phyloP scores from a whole-genome alignment of 2,329 filamentous ascomycete species.

The Talaromyces marneffei region DNA sequence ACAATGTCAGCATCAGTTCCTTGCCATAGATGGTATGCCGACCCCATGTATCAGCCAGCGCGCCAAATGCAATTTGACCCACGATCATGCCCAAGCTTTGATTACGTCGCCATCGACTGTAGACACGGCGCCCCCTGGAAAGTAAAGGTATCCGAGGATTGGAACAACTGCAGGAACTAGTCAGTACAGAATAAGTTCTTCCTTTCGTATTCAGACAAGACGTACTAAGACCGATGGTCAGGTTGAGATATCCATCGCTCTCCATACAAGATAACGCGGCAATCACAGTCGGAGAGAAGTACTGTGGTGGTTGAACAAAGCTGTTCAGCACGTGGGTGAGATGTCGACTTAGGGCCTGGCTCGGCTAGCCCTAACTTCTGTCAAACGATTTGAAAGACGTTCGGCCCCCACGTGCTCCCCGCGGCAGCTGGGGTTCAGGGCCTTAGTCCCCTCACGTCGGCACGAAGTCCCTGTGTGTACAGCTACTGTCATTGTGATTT shows the following conservation, averaged over 20 bases:
- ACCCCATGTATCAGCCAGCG: slow-evolving; percentile 22
- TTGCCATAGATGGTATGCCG: slow-evolving; percentile 24
- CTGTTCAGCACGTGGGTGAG: not conserved
- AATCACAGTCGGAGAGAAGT: not conserved
- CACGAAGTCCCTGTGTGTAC: not conserved
- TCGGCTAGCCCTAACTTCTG: not conserved
- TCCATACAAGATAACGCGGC: not conserved
- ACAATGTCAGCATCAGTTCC: slow-evolving; percentile 22
- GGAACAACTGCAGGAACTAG: not conserved
- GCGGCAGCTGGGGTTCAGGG: not conserved
- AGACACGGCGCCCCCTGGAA: not conserved
- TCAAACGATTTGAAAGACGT: not conserved
- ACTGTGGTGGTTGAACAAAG: not conserved
- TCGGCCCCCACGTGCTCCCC: not conserved
- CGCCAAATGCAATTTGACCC: slow-evolving; percentile 1
- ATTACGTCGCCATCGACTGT: not conserved
- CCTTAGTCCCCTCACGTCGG: not conserved
- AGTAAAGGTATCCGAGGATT: not conserved
- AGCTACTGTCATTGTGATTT: not conserved
- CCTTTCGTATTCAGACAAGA: not conserved
- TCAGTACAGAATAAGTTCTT: not conserved
- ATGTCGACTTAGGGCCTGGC: not conserved
- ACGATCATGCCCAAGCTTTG: slow-evolving; percentile 4
- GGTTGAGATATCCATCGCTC: slow-evolving; percentile 24
- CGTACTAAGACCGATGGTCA: slow-evolving; percentile 24